Evolutionary conservation across 108 stramenopile genomes (phyloP).

Genomic region (Nitzschia sp.): DNA sequence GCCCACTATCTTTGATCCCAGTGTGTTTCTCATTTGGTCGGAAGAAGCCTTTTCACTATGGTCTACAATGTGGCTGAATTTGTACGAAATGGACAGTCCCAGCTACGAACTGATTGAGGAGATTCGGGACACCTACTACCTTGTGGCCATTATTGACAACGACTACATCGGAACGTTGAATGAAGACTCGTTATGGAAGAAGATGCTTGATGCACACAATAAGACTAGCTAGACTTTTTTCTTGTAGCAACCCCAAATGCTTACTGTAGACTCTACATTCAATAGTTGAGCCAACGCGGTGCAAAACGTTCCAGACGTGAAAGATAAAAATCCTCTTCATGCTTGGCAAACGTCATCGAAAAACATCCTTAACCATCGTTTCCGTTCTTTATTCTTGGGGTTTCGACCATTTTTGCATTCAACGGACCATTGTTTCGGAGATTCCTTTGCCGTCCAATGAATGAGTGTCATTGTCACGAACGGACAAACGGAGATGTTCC

Average conservation of each 20-base stretch:
- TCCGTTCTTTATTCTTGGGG: too few species aligned
- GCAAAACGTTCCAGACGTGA: too few species aligned
- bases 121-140: constrained; percentile 89
- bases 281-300: too few species aligned
- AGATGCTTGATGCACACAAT: constrained; percentile 5
- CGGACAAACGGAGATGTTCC: too few species aligned
- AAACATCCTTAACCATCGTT: too few species aligned
- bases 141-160: constrained; percentile 96
- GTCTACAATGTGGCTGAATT: constrained; percentile 89
- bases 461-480: too few species aligned
- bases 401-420: too few species aligned
- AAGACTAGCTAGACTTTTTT: not conserved
- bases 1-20: constrained; percentile 97
- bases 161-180: constrained; percentile 53
- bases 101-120: constrained; percentile 84
- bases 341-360: too few species aligned
- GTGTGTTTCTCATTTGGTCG: constrained; percentile 89
- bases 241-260: not conserved
- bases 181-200: constrained; percentile 2
- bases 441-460: too few species aligned
- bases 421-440: too few species aligned
- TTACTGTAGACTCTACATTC: too few species aligned
- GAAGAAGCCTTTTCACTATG: constrained; percentile 97
- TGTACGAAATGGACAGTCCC: constrained; percentile 88
- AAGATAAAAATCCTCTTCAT: too few species aligned